Percentiles rank a stretch among this genome's conserved stretches.
Evolutionary conservation across 805 yeast genomes (phyloP).

Genomic region (Kodamaea restingae): DNA sequence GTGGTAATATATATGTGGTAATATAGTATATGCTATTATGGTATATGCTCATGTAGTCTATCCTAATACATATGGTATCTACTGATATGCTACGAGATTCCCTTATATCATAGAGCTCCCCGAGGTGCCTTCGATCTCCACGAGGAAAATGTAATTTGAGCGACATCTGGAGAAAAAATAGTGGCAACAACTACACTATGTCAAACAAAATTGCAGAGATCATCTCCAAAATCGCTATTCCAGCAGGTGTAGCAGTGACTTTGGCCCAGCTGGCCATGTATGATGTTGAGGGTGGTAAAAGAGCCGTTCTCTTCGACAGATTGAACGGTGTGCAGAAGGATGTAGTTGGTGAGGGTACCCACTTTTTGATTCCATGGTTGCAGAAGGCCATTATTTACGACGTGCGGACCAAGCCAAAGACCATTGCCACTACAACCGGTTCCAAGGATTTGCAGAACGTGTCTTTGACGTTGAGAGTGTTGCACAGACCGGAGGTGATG

Average conservation of each 20-base stretch:
- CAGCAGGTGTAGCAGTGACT: conserved; percentile 64
- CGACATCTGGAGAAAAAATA: conserved; percentile 4
- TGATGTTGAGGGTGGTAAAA: conserved; percentile 92
- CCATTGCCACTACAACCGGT: conserved; percentile 91
- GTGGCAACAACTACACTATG: conserved; percentile 18
- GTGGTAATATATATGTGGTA: too few relatives aligned
- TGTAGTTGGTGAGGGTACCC: conserved; percentile 97
- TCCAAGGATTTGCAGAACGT: conserved; percentile 97
- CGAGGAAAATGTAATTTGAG: too few relatives aligned
- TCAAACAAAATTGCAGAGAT: conserved; percentile 35
- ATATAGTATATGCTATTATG: too few relatives aligned
- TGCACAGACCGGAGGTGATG: conserved; percentile 88
- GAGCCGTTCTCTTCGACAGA: conserved; percentile 95
- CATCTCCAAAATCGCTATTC: conserved; percentile 54
- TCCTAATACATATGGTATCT: too few relatives aligned
- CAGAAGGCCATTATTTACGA: conserved; percentile 88
- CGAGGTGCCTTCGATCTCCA: too few relatives aligned
- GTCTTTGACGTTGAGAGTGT: conserved; percentile 83
- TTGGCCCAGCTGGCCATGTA: conserved; percentile 81
- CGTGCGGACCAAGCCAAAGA: conserved; percentile 92
- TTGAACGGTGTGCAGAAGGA: conserved; percentile 78
- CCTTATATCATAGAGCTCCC: too few relatives aligned
- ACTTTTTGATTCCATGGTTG: conserved; percentile 92
- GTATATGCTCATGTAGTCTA: too few relatives aligned
- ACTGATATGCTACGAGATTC: too few relatives aligned